Evolutionary conservation across 768 basidiomycete species (phyloP).

Genomic region (Cystoderma amianthinum): DNA sequence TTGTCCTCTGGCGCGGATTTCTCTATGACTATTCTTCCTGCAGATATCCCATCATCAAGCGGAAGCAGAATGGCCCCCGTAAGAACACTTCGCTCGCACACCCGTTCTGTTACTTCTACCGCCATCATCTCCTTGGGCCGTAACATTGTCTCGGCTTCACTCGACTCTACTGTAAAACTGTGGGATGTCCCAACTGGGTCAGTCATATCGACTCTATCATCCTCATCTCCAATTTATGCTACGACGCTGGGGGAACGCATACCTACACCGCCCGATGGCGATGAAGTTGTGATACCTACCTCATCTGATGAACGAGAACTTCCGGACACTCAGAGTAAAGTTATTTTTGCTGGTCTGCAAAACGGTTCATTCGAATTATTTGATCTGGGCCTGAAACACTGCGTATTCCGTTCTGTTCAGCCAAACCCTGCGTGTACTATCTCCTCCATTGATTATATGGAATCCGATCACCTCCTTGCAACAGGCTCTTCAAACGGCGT

Average conservation of each 20-base stretch:
- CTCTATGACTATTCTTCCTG: constrained; percentile 56
- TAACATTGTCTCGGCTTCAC: constrained; percentile 58
- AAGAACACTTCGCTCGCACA: constrained; percentile 61
- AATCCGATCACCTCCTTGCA: constrained; percentile 36
- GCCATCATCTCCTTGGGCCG: constrained; percentile 61
- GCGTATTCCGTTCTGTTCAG: constrained; percentile 19
- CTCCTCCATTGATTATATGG: constrained; percentile 38
- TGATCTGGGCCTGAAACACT: constrained; percentile 39
- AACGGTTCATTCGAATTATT: constrained; percentile 49
- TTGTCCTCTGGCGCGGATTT: constrained; percentile 68
- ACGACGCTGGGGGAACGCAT: constrained; percentile 36
- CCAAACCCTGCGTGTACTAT: constrained; percentile 17
- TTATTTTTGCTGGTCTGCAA: constrained; percentile 48
- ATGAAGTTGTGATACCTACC: constrained; percentile 3
- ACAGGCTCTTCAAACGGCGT: constrained; percentile 54
- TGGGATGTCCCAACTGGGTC: constrained; percentile 64
- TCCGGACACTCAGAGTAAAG: constrained; percentile 35
- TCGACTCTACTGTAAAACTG: constrained; percentile 62
- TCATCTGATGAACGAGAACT: constrained; percentile 30
- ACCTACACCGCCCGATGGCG: constrained; percentile 18
- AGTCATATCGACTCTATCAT: constrained; percentile 36
- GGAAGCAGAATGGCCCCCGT: constrained; percentile 38
- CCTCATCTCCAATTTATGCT: constrained; percentile 34
- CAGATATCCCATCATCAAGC: constrained; percentile 29
- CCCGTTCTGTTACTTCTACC: constrained; percentile 53